Base-by-base conservation (phyloP, 2,329 filamentous ascomycete species). In the Aspergillus sp. region DNA sequence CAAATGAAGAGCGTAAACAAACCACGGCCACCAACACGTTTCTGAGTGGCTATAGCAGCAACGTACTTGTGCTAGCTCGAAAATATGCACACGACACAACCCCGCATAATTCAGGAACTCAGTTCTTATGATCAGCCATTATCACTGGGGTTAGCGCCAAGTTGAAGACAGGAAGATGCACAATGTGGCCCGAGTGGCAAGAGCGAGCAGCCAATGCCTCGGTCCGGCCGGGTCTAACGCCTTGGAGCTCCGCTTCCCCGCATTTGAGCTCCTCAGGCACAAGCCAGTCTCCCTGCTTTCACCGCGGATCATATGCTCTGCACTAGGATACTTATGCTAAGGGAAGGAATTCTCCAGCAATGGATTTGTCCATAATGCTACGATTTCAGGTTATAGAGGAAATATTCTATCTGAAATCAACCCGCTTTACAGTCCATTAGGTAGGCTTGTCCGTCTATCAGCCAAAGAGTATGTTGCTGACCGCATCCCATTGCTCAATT, bases 201-300 rank as follows among this genome's bases (percentile, higher is more conserved):
- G 15, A 23, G 30, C 25, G 17, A 21, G n/a, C 21, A 45, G 51
- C 41, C 32, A 49, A 57, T 63, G 63, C 65, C 65, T 67, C 65
- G 65, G 65, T 64, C 61, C 66, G 65, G 49, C 51, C 43, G 39
- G 39, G 23, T n/a, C 17, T 47, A 32, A 19, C 23, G 52, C 36
- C 30, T 53, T 9, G 30, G 13, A 30, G 28, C 47, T 61, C 59
- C 55, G 48, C 58, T 60, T 63, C 61, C 58, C 58, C 58, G 58
- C 58, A 60, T 60, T 49, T 43, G 17, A 56, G 50, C 38, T 39
- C 23, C 28, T 32, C 39, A 55, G 53, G 23, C 39, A 32, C 47
- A 50, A 30, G 23, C 47, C 25, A 43, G n/a, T 17, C 9, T 19
- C 19, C 41, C 17, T 45, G 41, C 19, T 45, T 45, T 23, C 17